Percentiles rank a stretch among this genome's conserved stretches.
phyloP scores from a whole-genome alignment of 176 grass and related monocot species.

The Rhipidocladum racemiflorum region DNA sequence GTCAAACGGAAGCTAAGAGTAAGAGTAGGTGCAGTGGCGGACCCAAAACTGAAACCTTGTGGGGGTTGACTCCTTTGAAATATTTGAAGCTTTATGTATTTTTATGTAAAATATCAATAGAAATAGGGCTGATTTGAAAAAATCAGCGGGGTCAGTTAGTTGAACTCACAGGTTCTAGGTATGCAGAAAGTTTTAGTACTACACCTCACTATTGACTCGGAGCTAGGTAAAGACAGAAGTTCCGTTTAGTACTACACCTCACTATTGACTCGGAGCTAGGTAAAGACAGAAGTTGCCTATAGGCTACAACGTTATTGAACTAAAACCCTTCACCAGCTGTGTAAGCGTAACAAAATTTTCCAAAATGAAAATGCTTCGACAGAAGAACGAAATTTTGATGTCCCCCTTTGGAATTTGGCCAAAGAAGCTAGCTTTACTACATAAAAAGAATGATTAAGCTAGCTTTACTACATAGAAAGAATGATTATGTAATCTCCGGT shows the following conservation, averaged over 20 bases:
- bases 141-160: neutral
- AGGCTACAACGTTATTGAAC: slow-evolving; percentile 12
- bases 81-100: neutral
- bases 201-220: neutral
- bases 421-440: slow-evolving; percentile 13
- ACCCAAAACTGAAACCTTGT: neutral
- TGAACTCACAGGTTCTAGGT: neutral
- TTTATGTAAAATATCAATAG: neutral
- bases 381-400: neutral
- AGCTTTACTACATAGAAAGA: slow-evolving; percentile 10
- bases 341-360: neutral
- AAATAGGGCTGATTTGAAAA: neutral
- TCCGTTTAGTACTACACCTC: neutral
- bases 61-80: neutral
- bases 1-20: neutral
- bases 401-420: neutral
- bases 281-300: slow-evolving; percentile 10
- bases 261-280: neutral
- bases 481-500: neutral
- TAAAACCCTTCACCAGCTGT: neutral
- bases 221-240: no score
- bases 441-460: slow-evolving; percentile 2
- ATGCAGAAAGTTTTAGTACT: neutral
- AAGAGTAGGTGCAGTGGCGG: neutral
- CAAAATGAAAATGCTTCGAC: slow-evolving; percentile 6